Percentiles rank a stretch among this genome's conserved stretches.
These are phyloP conservation scores for Pseudoneurospora amorphoporcata DNA, from an alignment of 495 filamentous ascomycete species.

Conservation along the genomic window DNA sequence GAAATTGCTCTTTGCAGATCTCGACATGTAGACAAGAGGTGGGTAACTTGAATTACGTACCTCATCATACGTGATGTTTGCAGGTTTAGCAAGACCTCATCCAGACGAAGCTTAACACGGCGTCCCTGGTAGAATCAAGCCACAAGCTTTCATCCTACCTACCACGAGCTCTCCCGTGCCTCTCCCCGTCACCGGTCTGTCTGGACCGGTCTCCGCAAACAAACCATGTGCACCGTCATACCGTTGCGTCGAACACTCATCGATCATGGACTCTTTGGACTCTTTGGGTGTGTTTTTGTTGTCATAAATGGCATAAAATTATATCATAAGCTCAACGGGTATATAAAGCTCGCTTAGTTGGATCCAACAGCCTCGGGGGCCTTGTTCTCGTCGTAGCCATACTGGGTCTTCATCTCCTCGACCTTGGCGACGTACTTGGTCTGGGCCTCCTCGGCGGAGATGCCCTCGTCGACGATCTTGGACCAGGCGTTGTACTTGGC, in stretches of 20 bases:
- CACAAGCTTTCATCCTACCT: background rate
- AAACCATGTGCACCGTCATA: background rate
- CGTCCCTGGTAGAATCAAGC: background rate
- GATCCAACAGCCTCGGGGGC: slow-evolving; percentile 41
- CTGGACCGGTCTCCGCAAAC: background rate
- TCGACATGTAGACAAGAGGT: background rate
- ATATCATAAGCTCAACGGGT: background rate
- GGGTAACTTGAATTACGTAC: background rate
- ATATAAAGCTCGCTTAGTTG: background rate
- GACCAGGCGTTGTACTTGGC: slow-evolving; percentile 71
- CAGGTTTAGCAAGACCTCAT: background rate
- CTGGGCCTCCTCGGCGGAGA: slow-evolving; percentile 54
- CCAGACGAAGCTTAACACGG: background rate
- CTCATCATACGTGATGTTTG: background rate
- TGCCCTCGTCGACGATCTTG: slow-evolving; percentile 46
- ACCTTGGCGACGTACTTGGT: slow-evolving; percentile 64
- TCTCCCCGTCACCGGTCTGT: background rate
- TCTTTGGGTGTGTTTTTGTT: too few species aligned
- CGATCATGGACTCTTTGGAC: background rate
- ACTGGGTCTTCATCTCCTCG: slow-evolving; percentile 55
- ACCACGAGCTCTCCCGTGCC: background rate
- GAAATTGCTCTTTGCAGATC: background rate
- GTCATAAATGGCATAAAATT: background rate
- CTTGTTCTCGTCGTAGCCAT: slow-evolving; percentile 51
- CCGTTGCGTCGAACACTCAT: background rate